Evolutionary conservation across 2,329 filamentous ascomycete genomes (phyloP), one percentile per base, ranked within the genome.

Genomic region (Reticulascus tulasneorum): DNA sequence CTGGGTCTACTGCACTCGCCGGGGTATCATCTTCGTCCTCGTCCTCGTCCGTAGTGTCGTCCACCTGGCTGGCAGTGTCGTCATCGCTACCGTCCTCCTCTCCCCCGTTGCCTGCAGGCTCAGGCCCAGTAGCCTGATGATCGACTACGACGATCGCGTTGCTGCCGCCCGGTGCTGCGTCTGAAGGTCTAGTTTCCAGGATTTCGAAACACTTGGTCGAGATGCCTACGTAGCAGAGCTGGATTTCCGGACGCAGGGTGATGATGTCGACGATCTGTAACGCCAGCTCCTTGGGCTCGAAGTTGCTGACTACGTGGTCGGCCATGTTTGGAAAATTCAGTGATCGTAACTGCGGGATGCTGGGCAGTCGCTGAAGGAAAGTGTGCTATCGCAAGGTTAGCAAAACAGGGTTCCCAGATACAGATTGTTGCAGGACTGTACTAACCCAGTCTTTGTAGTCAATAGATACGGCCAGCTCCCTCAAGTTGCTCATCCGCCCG

Each of bases 141-240:
- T 49, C 45, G 12, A 37, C 31, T 23, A 37, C 35, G 17, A 21
- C 37, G 17, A 45, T 32, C 38, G 42, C 26, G 39, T 29, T 26
- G 29, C 37, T 26, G 21, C 52, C 46, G 26, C 44, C 48, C 11
- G 51, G 51, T 20, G 46, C 50, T 15, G 64, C 63, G 27, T 74
- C 69, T 10, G 64, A 68, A 3, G 63, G 63, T 30, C 71, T 65
- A 33, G 71, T 72, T 56, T 93, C 86, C 7, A 89, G 61, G 21
- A 93, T 84, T 56, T 93, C 86, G 52, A 86, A 93, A 59, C 87
- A 93, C 58, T 89, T 90, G 25, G 67, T 68, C n/a, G 73, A 72
- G 35, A 93, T 76, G 13, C 83, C 87, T 48, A 91, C 73, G 52
- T 90, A 91, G 57, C 81, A 86, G 11, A 93, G 69, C 51, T 83